Conservation (phyloP, 306 rosid genomes). For the Vigna hirtella region DNA sequence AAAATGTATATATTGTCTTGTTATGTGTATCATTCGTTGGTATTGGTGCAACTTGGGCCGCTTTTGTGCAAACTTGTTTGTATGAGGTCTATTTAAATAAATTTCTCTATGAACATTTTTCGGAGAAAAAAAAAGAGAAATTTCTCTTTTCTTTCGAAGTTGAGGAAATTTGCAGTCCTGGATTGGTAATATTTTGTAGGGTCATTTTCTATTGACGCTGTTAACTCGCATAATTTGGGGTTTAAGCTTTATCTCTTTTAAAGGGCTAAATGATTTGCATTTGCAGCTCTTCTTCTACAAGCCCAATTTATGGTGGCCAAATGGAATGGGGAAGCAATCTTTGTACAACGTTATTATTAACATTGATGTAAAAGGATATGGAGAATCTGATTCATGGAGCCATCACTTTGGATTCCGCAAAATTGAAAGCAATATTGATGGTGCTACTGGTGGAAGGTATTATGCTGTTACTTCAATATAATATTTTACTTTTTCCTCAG, state of each 20-base stretch:
- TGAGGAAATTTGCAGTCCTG: conserved; percentile 10
- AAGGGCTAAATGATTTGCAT: conserved; percentile 45
- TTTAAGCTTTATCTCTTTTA: conserved; percentile 37
- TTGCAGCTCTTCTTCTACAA: conserved; percentile 93
- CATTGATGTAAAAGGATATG: conserved; percentile 78
- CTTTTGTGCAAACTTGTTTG: conserved; percentile 8
- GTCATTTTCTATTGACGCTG: conserved; percentile 23
- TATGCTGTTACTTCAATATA: neutral
- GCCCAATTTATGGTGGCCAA: conserved; percentile 99
- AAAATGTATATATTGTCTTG: neutral
- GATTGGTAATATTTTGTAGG: conserved; percentile 31
- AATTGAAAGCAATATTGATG: conserved; percentile 83
- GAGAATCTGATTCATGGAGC: conserved; percentile 88
- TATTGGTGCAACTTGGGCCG: neutral
- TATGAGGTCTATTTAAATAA: neutral
- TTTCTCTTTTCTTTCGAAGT: neutral
- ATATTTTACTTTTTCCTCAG: neutral
- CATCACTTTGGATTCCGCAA: conserved; percentile 89
- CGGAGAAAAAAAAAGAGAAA: neutral
- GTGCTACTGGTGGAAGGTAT: conserved; percentile 89
- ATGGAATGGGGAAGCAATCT: conserved; percentile 97
- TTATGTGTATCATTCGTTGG: conserved; percentile 1
- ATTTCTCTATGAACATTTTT: too few species aligned
- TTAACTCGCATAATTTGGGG: conserved; percentile 32
- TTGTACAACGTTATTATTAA: conserved; percentile 71